Conservation (phyloP, 257 asterid species). For the Salvia splendens region DNA sequence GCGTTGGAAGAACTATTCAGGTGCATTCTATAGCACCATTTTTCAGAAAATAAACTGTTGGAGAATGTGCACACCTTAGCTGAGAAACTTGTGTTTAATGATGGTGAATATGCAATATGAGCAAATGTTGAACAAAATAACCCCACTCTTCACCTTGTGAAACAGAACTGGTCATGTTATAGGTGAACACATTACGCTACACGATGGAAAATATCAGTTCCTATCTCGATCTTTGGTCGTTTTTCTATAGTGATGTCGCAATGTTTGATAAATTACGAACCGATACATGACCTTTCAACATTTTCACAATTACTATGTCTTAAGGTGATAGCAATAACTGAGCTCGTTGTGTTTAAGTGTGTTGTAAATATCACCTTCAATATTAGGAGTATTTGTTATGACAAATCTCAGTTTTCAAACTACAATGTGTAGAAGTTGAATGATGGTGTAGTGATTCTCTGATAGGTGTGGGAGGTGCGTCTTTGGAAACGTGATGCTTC, state of each 20-base stretch:
- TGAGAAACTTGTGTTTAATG: neutral
- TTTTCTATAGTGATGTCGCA: neutral
- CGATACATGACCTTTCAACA: no score
- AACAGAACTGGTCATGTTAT: neutral
- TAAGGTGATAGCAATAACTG: neutral
- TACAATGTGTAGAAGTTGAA: neutral
- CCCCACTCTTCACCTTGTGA: slow-evolving; percentile 6
- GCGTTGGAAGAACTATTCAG: slow-evolving; percentile 70
- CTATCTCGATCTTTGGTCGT: neutral
- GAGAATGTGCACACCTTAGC: neutral
- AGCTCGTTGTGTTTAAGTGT: no score
- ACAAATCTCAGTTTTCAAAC: neutral
- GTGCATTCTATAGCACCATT: slow-evolving; percentile 19
- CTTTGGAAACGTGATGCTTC: slow-evolving; percentile 54
- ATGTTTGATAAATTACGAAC: no score
- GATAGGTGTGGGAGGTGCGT: slow-evolving; percentile 73
- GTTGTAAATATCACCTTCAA: no score
- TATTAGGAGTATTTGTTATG: no score
- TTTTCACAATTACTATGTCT: neutral
- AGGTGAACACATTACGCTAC: neutral
- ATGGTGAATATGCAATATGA: slow-evolving; percentile 4
- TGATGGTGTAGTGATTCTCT: neutral
- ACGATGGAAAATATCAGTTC: neutral
- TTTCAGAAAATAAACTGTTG: neutral
- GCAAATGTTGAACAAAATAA: neutral